These are phyloP conservation scores for Penicillium antarcticum DNA, from an alignment of 495 filamentous ascomycete genomes.

Conservation along the genomic window DNA sequence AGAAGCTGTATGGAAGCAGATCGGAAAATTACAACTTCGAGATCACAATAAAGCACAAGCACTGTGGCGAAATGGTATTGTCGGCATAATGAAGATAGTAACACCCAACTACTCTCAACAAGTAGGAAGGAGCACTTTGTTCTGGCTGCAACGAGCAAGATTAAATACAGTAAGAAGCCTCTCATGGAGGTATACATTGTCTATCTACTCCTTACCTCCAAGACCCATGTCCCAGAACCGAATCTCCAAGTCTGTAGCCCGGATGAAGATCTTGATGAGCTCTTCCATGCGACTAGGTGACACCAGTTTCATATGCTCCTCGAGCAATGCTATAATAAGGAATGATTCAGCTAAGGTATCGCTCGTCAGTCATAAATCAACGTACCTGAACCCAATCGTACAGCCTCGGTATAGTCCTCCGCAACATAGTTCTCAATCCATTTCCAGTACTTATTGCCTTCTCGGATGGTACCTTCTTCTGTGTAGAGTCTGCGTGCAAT, in stretches of 20 bases:
- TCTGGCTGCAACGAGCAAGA: too few species aligned
- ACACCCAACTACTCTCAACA: too few species aligned
- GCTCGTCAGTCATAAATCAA: conserved; percentile 6
- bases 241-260: conserved; percentile 86
- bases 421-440: conserved; percentile 88
- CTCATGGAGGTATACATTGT: background rate
- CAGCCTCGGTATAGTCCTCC: conserved; percentile 70
- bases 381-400: conserved; percentile 64
- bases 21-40: too few species aligned
- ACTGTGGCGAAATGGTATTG: too few species aligned
- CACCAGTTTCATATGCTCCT: conserved; percentile 64
- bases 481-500: conserved; percentile 65
- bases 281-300: conserved; percentile 75
- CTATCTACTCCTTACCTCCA: conserved; percentile 28
- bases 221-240: conserved; percentile 86
- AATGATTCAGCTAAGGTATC: conserved; percentile 17
- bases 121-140: too few species aligned
- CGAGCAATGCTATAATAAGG: conserved; percentile 57
- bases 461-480: conserved; percentile 50
- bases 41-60: too few species aligned
- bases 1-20: too few species aligned
- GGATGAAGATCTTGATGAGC: conserved; percentile 76
- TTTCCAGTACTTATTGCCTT: conserved; percentile 78
- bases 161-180: too few species aligned
- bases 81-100: too few species aligned